Base-by-base conservation (phyloP, 805 yeast genomes). In the Dipodascus geniculatus region DNA sequence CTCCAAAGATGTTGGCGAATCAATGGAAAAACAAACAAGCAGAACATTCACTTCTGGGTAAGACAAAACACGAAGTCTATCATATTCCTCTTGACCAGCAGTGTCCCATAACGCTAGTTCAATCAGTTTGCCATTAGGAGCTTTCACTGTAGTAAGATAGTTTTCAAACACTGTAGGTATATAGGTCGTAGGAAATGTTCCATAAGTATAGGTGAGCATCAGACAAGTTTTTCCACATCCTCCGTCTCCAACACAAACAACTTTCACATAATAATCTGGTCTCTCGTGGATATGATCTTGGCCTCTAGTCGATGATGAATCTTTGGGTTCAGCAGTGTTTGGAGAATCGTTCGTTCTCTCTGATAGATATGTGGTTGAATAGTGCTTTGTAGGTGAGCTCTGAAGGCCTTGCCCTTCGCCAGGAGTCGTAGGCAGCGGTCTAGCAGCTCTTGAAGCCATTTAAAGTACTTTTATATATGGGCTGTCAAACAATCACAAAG, bases 201-300 rank as follows among this genome's bases (percentile, higher is more conserved):
- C 83, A 61, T 82, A 80, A 2, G 87, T 77, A 64, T 83, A 88
- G 19, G 86, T 69, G 28, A 74, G 70, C 55, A 86, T 63, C 60
- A 87, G 67, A 61, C 90, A 84, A 0, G 96, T 88, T 66, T 87
- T 87, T n/a, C 96, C 96, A 65, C 93, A 83, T 17, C 87, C 90
- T 61, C 91, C 89, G 66, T 87, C 96, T 4, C 96, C 96, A 8
- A 88, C 93, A 23, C 85, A 85, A 11, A 87, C 95, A 3, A 86
- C 70, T 63, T 85, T 85, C 48, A 75, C 61, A 50, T 69, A 72
- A 42, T 66, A 63, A 51, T 74, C 73, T 0, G 75, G 31, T 22
- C 49, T 6, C 9, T 22, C 16, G 9, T 47, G 49, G 48, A 42
- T 42, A n/a, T n/a, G n/a, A n/a, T n/a, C n/a, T n/a, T n/a, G n/a